Evolutionary conservation across 2,329 filamentous ascomycete species (phyloP), one percentile per base, ranked within the genome.

Genomic region (Bipolaris victoriae): DNA sequence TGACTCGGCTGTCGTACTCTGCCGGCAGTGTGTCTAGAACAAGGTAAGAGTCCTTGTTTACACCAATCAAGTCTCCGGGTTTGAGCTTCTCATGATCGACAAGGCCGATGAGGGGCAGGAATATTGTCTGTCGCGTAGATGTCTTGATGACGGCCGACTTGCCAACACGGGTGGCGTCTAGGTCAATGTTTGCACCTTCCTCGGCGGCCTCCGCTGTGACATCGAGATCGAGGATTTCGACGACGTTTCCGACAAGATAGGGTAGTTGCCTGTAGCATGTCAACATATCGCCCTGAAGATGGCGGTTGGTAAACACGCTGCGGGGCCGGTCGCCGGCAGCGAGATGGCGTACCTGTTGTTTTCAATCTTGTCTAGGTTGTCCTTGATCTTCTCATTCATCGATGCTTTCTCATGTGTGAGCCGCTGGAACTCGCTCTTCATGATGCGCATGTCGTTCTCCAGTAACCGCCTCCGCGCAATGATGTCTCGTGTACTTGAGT

Each of bases 61-160:
- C 93, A 78, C 95, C 95, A 62, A 99, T 99, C 46, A 99, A 85
- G 74, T 99, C 96, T 70, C 89, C 94, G 1, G 95, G 95, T 83
- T 97, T 97, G 57, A 99, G 85, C 74, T 91, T 91, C 73, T 97
- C 90, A 60, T 96, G 93, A 75, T 99, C 95, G 37, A 99, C 96
- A 7, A 99, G 87, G 63, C 95, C 95, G 72, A 99, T 99, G 61
- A 99, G 86, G 29, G 96, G 95, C 47, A 99, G 84, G 82, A 99
- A 99, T 79, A 99, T 99, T 53, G 95, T 99, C 80, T 99, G 96
- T 69, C 95, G 87, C 22, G 95, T 99, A 6, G 94, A 98, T 7
- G 95, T 99, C 83, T 99, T 99, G 85, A 99, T 99, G 71, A 99
- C 95, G 15, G 96, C 95, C 0, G 94, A 98, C 80, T 98, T 99